Base-by-base conservation (phyloP, 306 rosid species). In the Alnus rubra region DNA sequence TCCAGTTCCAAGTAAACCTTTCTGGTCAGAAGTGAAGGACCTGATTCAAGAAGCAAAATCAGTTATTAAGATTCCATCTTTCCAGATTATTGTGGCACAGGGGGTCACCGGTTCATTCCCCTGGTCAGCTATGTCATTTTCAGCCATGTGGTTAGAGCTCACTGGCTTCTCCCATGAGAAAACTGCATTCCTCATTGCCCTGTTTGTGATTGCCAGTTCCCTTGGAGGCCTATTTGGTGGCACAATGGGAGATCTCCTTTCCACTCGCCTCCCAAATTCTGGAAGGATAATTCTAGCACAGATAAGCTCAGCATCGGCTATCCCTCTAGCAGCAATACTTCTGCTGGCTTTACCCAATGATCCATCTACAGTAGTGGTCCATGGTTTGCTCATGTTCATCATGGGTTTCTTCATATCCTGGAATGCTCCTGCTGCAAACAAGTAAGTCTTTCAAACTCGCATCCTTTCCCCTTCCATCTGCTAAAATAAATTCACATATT, bases 131-230 rank as follows among this genome's bases (percentile, higher is more conserved):
- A 72, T 95, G 77, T 90, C 98, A 35, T 95, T 95, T 69, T 86
- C 96, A 4, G 86, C 99, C 2, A 95, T 95, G 98, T 95, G 99
- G 99, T 86, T 93, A 84, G 99, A 93, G 88, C 96, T 95, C 48
- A 87, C 76, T 69, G 98, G 99, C 52, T 95, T 95, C 76, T 88
- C 98, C 76, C 99, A 93, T 53, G 72, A 72, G 68, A 80, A 79
- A 87, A 91, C 99, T 1, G 99, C 97, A 77, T 88, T 91, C 73
- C 96, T 95, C 33, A 76, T 93, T 3, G 94, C 82, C 74, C 78
- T 89, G 79, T 95, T 95, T 86, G 93, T 93, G 76, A 84, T 91
- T 69, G 90, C 89, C 18, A 74, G 87, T 82, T 93, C 96, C 28
- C 52, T 91, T 69, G 99, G 99, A 44, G 96, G 97, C 52, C 83